A percentile compares a stretch with the other conserved stretches of the same genome.
These are phyloP conservation scores for Benincasa hispida DNA, from an alignment of 306 rosid species.

Conservation along the genomic window DNA sequence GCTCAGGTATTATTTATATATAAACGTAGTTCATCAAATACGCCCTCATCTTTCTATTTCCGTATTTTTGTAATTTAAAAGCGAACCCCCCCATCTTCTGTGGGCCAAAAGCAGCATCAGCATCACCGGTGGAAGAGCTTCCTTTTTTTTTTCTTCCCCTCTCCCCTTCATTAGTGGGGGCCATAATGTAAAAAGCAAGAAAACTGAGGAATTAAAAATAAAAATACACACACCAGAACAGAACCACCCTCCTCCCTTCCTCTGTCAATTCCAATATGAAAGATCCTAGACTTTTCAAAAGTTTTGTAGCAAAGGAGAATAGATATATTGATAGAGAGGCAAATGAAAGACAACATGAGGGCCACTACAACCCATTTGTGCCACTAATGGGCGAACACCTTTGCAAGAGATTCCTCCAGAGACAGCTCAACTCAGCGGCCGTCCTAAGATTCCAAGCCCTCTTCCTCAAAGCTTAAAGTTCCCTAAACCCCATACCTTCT, in stretches of 20 bases:
- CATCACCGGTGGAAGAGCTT: background rate
- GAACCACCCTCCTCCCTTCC: background rate
- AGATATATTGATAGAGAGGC: background rate
- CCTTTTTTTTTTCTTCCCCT: too few relatives aligned
- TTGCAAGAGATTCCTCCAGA: slow-evolving; percentile 51
- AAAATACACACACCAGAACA: background rate
- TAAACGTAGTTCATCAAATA: background rate
- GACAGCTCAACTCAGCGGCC: slow-evolving; percentile 7
- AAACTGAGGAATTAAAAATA: background rate
- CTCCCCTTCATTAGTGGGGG: background rate
- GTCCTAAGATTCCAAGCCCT: slow-evolving; percentile 46
- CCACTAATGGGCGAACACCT: slow-evolving; percentile 40
- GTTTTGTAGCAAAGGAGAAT: background rate
- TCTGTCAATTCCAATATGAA: background rate
- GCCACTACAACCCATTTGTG: slow-evolving; percentile 37
- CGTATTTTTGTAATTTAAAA: background rate
- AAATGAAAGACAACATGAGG: background rate
- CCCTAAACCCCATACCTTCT: background rate
- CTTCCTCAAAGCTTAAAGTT: background rate
- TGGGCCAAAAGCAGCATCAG: background rate
- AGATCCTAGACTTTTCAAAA: slow-evolving; percentile 2
- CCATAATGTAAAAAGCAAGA: background rate
- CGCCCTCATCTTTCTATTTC: background rate
- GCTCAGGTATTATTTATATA: background rate
- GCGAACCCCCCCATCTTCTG: background rate